These are phyloP conservation scores for Lipomyces yamadae DNA, from an alignment of 805 yeast species.

Conservation along the genomic window DNA sequence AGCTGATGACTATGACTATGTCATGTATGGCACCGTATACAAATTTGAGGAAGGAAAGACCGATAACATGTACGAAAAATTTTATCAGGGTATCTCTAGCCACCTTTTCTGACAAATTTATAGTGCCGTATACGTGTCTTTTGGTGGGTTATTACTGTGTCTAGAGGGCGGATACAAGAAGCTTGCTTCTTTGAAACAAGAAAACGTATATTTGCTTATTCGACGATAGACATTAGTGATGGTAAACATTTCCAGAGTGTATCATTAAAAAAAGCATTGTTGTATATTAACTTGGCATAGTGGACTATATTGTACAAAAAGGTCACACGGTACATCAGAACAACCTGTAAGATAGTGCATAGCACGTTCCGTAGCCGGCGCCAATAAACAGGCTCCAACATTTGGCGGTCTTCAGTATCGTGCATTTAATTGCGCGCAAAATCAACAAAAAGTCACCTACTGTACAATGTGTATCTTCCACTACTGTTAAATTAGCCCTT, in stretches of 20 bases:
- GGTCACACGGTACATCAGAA: not conserved
- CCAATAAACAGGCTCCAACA: not conserved
- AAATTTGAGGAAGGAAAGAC: conserved; percentile 87
- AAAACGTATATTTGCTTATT: conserved; percentile 85
- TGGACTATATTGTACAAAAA: not conserved
- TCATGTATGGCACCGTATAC: conserved; percentile 97
- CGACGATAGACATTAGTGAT: conserved; percentile 57
- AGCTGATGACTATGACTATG: conserved; percentile 97
- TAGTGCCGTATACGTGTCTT: conserved; percentile 89
- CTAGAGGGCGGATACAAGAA: conserved; percentile 94
- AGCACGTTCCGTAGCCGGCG: not conserved
- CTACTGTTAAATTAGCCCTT: not conserved
- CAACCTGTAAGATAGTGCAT: not conserved
- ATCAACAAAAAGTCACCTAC: not conserved
- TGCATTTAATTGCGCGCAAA: not conserved
- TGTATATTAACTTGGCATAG: conserved; percentile 13
- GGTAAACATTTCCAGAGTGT: not conserved
- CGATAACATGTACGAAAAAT: conserved; percentile 51
- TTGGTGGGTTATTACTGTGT: conserved; percentile 93
- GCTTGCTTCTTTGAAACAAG: conserved; percentile 87
- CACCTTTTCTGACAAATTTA: conserved; percentile 28
- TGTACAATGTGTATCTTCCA: not conserved
- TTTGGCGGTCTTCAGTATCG: not conserved
- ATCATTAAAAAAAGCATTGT: conserved; percentile 8
- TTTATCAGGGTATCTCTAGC: not conserved